phyloP scores from a whole-genome alignment of 75 land plant species.

The Sequoiadendron giganteum region DNA sequence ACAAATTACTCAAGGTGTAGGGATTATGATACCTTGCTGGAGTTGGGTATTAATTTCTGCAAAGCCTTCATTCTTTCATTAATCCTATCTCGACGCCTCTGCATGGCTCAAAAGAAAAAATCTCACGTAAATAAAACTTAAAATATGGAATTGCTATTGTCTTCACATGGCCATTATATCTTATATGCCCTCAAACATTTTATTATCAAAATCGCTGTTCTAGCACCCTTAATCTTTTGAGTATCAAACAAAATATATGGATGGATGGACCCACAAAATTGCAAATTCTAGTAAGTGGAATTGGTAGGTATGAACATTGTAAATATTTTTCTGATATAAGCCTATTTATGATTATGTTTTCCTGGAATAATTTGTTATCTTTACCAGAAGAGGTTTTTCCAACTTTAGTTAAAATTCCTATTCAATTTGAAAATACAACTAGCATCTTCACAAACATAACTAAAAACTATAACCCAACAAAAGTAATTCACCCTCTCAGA shows the following conservation, averaged over 20 bases:
- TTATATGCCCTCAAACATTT: neutral
- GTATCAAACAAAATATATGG: neutral
- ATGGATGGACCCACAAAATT: neutral
- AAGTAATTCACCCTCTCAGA: constrained; percentile 32
- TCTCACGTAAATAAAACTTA: neutral
- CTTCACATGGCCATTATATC: neutral
- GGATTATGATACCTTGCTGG: constrained; percentile 44
- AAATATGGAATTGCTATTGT: neutral
- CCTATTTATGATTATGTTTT: neutral
- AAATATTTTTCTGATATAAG: neutral
- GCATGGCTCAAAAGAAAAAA: neutral
- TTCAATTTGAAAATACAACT: neutral
- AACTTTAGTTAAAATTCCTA: neutral
- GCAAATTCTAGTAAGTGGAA: neutral
- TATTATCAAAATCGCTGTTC: neutral
- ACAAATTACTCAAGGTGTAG: neutral
- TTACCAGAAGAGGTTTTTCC: neutral
- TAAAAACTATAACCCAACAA: neutral
- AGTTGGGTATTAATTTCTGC: constrained; percentile 59
- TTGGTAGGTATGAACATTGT: neutral
- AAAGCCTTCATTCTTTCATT: constrained; percentile 70
- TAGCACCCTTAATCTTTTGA: neutral
- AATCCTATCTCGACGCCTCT: constrained; percentile 55
- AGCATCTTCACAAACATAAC: neutral
- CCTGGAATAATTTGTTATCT: neutral